These are phyloP conservation scores for Phytophthora aleatoria DNA, from an alignment of 352 stramenopile genomes.

Conservation along the genomic window DNA sequence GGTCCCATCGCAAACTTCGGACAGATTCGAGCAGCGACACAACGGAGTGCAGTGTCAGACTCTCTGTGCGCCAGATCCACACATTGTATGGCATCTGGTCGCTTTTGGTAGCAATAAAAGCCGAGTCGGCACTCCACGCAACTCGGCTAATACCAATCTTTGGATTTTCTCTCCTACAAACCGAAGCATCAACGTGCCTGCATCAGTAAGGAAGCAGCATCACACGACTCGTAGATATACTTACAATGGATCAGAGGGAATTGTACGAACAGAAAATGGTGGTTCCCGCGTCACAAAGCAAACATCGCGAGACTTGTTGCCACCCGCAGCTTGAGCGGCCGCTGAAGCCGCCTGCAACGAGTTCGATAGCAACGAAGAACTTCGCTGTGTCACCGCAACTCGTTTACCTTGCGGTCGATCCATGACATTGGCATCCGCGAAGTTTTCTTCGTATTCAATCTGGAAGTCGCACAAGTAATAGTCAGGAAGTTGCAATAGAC, in stretches of 20 bases:
- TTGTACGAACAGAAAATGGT: conserved; percentile 75
- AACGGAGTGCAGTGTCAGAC: conserved; percentile 66
- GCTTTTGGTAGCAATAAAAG: conserved; percentile 77
- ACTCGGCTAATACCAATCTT: conserved; percentile 74
- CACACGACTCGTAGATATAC: conserved; percentile 8
- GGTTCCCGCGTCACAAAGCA: conserved; percentile 72
- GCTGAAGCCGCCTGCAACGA: conserved; percentile 65
- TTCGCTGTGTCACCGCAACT: conserved; percentile 46
- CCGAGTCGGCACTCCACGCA: conserved; percentile 70
- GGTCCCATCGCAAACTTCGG: conserved; percentile 70
- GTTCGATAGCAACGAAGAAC: conserved; percentile 52
- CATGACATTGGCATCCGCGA: conserved; percentile 49
- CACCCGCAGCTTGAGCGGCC: conserved; percentile 57
- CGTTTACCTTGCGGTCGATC: conserved; percentile 68
- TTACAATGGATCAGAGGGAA: conserved; percentile 71
- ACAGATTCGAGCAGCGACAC: conserved; percentile 71
- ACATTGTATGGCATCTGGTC: conserved; percentile 87
- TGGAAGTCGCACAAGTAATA: conserved; percentile 19
- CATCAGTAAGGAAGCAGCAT: background rate
- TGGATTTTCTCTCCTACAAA: conserved; percentile 64
- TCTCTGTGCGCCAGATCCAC: conserved; percentile 84
- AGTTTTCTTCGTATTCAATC: conserved; percentile 78
- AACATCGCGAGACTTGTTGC: conserved; percentile 54
- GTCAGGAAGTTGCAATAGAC: background rate
- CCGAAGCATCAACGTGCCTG: background rate